phyloP scores from a whole-genome alignment of 495 filamentous ascomycete genomes.

The Friedmanniomyces endolithicus region DNA sequence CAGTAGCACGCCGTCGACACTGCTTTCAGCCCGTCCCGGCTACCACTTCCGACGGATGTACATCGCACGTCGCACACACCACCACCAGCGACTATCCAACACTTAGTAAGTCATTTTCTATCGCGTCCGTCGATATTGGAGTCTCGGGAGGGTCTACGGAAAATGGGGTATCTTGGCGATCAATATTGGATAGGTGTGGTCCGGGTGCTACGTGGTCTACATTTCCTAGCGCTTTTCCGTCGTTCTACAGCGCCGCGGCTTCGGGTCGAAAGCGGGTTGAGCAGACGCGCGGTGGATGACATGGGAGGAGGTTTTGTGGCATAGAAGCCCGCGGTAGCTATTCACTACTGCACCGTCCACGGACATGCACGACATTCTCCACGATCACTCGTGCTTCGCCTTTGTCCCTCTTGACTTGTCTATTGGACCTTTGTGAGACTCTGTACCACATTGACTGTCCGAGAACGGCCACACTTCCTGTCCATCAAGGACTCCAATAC shows the following conservation, averaged over 20 bases:
- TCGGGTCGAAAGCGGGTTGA: not conserved
- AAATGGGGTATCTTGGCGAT: not conserved
- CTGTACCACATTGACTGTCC: too few species aligned
- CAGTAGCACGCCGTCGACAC: too few species aligned
- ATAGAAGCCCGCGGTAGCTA: not conserved
- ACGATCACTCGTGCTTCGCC: not conserved
- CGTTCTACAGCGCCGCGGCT: not conserved
- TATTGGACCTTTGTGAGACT: too few species aligned
- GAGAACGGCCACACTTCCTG: too few species aligned
- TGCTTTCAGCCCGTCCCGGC: too few species aligned
- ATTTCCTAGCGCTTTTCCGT: not conserved
- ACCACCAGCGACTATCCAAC: not conserved
- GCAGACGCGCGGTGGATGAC: not conserved
- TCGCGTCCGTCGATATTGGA: not conserved
- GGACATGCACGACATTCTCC: not conserved
- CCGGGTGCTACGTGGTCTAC: not conserved
- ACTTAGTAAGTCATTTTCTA: not conserved
- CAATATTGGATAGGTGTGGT: not conserved
- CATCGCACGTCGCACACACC: too few species aligned
- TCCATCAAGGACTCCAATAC: too few species aligned
- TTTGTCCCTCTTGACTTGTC: too few species aligned
- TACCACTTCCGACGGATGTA: too few species aligned
- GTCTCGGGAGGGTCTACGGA: not conserved
- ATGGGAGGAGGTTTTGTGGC: not conserved
- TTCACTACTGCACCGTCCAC: too few species aligned